Evolutionary conservation across 2,329 filamentous ascomycete species (phyloP), one percentile per base, ranked within the genome.

Genomic region (Gaeumannomyces tritici): DNA sequence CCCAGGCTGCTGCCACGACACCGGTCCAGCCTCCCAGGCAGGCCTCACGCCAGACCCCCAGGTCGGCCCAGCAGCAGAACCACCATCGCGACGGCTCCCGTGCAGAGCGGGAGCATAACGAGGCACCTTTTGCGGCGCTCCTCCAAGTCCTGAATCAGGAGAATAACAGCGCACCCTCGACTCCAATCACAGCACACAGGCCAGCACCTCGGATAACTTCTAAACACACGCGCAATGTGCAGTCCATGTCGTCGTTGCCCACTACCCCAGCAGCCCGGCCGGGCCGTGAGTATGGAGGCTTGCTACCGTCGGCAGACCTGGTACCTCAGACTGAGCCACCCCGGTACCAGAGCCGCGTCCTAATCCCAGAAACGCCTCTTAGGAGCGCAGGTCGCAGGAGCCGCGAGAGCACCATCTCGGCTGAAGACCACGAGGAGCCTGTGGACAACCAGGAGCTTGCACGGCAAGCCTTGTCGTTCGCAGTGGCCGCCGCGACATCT

Each of bases 331-430:
- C 79, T 65, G 85, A 85, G 74, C 81, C 83, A 18, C 76, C 76
- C 26, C 77, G 79, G 55, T 76, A 78, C 64, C 61, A 54, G 33
- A 33, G 59, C 28, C 66, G 70, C 59, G 76, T 77, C n/a, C 76
- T 76, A 63, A 70, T 75, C 2, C 76, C 79, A 7, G 77, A 76
- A n/a, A 80, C 79, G 0, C 78, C 80, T 1, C 72, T 67, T 9
- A 72, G 47, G 76, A 78, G 26, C 77, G 77, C 59, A 2, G 80
- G 83, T 51, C 84, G 84, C 61, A 86, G 87, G 73, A 92, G 91
- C 73, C 86, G 90, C 64, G 91, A 96, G 73, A 93, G 90, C 76
- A 96, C 91, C 1, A 92, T 95, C 59, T 95, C 91, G 1, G 88
- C 84, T 26, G 82, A 82, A 56, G 73, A 79, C 6, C 47, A 60